phyloP scores from a whole-genome alignment of 371 early-diverging fungal species.

The Syncephalastrum monosporum region DNA sequence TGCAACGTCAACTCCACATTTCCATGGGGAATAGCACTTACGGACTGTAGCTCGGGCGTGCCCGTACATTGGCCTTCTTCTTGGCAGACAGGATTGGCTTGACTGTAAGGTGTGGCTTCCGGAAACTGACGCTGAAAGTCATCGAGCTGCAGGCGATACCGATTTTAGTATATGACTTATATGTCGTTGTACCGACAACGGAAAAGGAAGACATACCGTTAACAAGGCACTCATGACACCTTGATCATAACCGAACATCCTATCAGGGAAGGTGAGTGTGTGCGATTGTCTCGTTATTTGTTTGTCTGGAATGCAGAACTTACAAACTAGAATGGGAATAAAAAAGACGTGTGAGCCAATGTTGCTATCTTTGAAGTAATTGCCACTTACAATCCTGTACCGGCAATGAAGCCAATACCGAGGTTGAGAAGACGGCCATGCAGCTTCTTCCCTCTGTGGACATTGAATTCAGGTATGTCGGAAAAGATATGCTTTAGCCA shows the following conservation, averaged over 20 bases:
- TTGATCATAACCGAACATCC: constrained; percentile 23
- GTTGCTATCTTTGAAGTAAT: no score
- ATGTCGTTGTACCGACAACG: no score
- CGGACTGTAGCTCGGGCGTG: constrained; percentile 16
- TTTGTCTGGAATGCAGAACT: no score
- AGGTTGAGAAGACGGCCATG: constrained; percentile 9
- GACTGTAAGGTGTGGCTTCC: constrained; percentile 12
- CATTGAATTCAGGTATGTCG: constrained; percentile 7
- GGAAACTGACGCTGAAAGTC: constrained; percentile 15
- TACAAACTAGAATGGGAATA: no score
- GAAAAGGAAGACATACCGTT: constrained; percentile 6
- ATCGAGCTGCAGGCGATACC: constrained; percentile 6
- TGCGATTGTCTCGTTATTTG: no score
- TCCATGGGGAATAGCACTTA: neutral
- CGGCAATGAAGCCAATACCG: constrained; percentile 13
- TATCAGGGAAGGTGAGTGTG: neutral
- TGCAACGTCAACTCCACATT: neutral
- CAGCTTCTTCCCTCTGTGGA: constrained; percentile 13
- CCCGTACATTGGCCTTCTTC: constrained; percentile 12
- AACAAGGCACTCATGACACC: constrained; percentile 21
- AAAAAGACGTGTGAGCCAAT: no score
- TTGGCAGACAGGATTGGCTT: constrained; percentile 9
- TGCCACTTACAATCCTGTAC: constrained; percentile 12
- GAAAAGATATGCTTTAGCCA: neutral
- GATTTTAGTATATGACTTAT: no score